Evolutionary conservation across 768 basidiomycete species (phyloP), one percentile per base, ranked within the genome.

Genomic region (Hortiboletus flavorubellus): DNA sequence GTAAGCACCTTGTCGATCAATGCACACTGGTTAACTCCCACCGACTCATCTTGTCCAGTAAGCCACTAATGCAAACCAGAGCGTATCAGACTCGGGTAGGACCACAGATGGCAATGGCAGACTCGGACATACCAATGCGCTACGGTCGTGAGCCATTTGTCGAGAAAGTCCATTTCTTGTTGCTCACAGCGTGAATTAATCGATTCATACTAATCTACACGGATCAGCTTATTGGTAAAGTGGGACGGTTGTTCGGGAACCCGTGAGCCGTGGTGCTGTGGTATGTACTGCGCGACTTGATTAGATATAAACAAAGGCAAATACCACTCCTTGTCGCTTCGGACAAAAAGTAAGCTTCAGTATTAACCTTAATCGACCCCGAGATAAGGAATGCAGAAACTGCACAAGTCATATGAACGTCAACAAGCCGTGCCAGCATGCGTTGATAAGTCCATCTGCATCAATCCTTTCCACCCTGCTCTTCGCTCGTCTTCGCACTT

Each of bases 1-100:
- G 96, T 93, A 18, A 99, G 83, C 23, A 98, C 92, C 73, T 94
- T 98, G 78, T 97, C 95, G 50, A 98, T 96, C 54, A 97, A 76
- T n/a, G 93, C 94, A n/a, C 95, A 82, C 68, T 96, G 95, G 71
- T 96, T 96, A 45, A 96, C 94, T 72, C 94, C 89, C 0, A 94
- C 87, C 1, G 86, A 81, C 64, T 91, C 89, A 63, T 91, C 89
- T 59, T 85, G 78, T n/a, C 89, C 89, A 16, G 64, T 72, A 21
- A 68, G 72, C 80, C 79, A 81, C 80, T 80, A 53, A 44, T 30
- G n/a, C 4, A 39, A 10, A 29, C 39, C 31, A 45, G 37, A 5
- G 8, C 9, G 2, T 2, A 40, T 55, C 18, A 56, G 40, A 40
- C 21, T 21, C 21, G 42, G 29, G 41, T 39, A 11, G 18, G 12